Evolutionary conservation across 768 basidiomycete species (phyloP).

Genomic region (Botryobasidium botryosum): DNA sequence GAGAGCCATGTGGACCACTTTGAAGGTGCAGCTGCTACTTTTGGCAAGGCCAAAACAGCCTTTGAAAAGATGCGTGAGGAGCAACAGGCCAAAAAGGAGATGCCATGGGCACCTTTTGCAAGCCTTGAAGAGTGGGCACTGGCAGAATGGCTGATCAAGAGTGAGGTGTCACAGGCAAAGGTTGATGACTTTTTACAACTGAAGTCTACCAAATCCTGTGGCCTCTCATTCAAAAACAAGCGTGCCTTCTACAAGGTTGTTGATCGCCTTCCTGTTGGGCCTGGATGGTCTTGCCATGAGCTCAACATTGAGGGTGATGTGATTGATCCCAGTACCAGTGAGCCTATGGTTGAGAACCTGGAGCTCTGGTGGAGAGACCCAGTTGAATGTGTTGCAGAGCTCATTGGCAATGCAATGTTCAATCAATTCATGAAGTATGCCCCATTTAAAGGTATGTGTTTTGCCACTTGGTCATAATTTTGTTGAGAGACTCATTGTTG

Average conservation of each 20-base stretch:
- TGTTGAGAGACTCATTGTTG: no score
- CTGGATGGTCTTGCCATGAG: background rate
- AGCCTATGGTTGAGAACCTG: constrained; percentile 4
- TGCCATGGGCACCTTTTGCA: constrained; percentile 3
- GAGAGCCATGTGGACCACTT: no score
- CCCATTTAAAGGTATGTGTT: no score
- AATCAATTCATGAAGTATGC: constrained; percentile 18
- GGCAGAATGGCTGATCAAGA: constrained; percentile 5
- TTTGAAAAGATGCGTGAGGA: no score
- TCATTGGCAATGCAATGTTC: constrained; percentile 19
- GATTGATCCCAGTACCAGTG: background rate
- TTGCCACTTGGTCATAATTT: no score
- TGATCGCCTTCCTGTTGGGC: background rate
- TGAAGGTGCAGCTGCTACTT: no score
- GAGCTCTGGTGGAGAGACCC: constrained; percentile 18
- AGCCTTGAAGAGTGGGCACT: constrained; percentile 6
- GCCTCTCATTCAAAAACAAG: background rate
- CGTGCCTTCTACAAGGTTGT: background rate
- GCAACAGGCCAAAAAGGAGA: no score
- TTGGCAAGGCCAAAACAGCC: no score
- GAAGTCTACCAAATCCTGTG: background rate
- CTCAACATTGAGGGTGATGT: background rate
- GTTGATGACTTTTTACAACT: constrained; percentile 1
- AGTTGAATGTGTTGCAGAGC: constrained; percentile 16
- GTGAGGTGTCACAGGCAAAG: background rate